Evolutionary conservation across 2,329 filamentous ascomycete species (phyloP), one percentile per base, ranked within the genome.

Genomic region (Penicillium sp.): DNA sequence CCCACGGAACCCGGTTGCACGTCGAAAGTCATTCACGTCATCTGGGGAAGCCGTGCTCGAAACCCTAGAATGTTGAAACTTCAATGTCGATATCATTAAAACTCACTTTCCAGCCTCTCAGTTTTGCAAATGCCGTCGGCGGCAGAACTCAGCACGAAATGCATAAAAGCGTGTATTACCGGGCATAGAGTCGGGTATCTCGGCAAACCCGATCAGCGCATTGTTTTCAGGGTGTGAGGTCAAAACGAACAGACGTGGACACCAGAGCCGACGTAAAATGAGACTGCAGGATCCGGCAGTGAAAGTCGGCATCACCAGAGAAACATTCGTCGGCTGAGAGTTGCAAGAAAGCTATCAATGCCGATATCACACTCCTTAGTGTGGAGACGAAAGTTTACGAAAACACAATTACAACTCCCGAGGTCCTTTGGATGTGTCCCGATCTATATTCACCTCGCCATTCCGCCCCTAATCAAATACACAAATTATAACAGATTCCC

Each of bases 401-500:
- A 43, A 11, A 43, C 4, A 11, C 22, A 20, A 12, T 22, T 22
- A 22, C 37, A 22, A 14, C 2, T 11, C n/a, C 33, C 33, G 33
- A 37, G 33, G 15, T 18, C 8, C n/a, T 18, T n/a, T 9, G 7
- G 18, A 37, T 18, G n/a, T 18, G 3, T 18, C 3, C 29, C 29
- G n/a, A 18, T 9, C 7, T 37, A 4, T 1, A 18, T 18, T 37
- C n/a, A n/a, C 2, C 33, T 18, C 8, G 6, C 2, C 6, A 37
- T 18, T 11, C 3, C 29, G 12, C 7, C 7, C 33, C 33, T 18
- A 18, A 18, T 37, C 5, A 18, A 27, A 27, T 9, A 58, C 51
- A 26, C 56, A 56, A 35, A 29, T 57, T 8, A 41, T 46, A 15
- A 52, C 56, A n/a, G 49, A 59, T 20, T 61, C 54, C n/a, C 51